Base-by-base conservation (phyloP, 305 asterid species). In the Solanum hybrid region DNA sequence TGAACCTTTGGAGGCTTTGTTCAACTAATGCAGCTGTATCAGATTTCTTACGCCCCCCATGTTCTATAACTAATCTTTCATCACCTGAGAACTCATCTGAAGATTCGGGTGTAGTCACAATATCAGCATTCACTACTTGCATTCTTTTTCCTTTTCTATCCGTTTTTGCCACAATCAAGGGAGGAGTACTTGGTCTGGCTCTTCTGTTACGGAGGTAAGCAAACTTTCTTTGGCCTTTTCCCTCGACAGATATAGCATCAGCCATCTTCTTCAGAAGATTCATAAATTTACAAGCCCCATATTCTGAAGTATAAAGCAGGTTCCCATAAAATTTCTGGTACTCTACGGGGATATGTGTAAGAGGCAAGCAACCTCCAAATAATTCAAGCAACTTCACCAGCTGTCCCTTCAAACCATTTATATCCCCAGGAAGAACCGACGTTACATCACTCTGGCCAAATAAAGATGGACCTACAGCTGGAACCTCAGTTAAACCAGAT, bases 341-440 rank as follows among this genome's bases (percentile, higher is more conserved):
- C 86, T 97, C 99, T 9, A 96, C 76, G 13, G 95, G 95, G 72
- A 97, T 92, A 35, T 95, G 96, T 42, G 88, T 79, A 56, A 96
- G 93, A 60, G 94, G 95, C 92, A 97, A 82, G 90, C 91, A 88
- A 29, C 99, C 99, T 76, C 98, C 96, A 7, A 91, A 92, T 69
- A 94, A 84, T 89, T 95, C 97, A 34, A 97, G 97, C 93, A 97
- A 89, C 85, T 93, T 96, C 38, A 95, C 95, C 88, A 97, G 73
- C 91, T 96, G 99, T 40, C 92, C 94, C 94, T 94, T 95, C 92
- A 97, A 93, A 80, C 97, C 99, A 87, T 92, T 94, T 40, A 96
- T 35, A 91, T 97, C 98, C 88, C 98, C 98, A 20, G 99, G 98
- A 90, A 93, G 97, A 31, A 96, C 98, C 98, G 95, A 95, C 34